phyloP scores from a whole-genome alignment of 2,329 filamentous ascomycete genomes.

The Leptographium wingfieldii region DNA sequence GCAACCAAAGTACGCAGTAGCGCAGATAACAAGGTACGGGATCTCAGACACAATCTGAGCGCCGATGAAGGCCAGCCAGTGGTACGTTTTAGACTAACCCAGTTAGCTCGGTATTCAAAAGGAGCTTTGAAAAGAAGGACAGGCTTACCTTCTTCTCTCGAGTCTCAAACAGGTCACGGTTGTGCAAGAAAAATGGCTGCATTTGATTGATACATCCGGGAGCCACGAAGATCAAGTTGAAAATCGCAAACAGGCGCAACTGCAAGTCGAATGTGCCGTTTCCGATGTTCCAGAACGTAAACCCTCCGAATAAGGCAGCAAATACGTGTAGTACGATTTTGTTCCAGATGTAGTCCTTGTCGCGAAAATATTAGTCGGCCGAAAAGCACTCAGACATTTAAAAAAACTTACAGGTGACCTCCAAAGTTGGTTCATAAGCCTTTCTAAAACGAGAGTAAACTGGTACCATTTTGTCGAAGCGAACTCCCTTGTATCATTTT shows the following conservation, averaged over 20 bases:
- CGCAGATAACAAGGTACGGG: conserved; percentile 43
- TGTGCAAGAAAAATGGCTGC: conserved; percentile 60
- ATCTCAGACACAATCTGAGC: conserved; percentile 57
- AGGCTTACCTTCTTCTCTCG: conserved; percentile 43
- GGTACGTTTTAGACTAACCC: conserved; percentile 46
- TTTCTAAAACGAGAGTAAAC: conserved; percentile 40
- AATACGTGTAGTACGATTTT: conserved; percentile 50
- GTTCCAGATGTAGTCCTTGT: conserved; percentile 54
- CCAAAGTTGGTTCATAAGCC: conserved; percentile 8
- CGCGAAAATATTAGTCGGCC: not conserved
- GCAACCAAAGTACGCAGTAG: conserved; percentile 49
- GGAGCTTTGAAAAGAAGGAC: not conserved
- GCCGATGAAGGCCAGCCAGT: conserved; percentile 56
- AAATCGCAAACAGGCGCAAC: conserved; percentile 58
- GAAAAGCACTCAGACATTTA: not conserved
- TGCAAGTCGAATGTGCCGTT: conserved; percentile 49
- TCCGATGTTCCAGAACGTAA: conserved; percentile 48
- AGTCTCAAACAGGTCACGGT: conserved; percentile 56
- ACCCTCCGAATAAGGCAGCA: conserved; percentile 42
- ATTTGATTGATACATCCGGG: conserved; percentile 51
- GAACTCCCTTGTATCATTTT: conserved; percentile 43
- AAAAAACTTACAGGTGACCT: conserved; percentile 3
- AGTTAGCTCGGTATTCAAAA: not conserved
- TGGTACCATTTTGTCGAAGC: conserved; percentile 55
- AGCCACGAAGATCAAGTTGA: conserved; percentile 59